Evolutionary conservation across 495 filamentous ascomycete species (phyloP), one percentile per base, ranked within the genome.

Genomic region (Aspergillus sparsus): DNA sequence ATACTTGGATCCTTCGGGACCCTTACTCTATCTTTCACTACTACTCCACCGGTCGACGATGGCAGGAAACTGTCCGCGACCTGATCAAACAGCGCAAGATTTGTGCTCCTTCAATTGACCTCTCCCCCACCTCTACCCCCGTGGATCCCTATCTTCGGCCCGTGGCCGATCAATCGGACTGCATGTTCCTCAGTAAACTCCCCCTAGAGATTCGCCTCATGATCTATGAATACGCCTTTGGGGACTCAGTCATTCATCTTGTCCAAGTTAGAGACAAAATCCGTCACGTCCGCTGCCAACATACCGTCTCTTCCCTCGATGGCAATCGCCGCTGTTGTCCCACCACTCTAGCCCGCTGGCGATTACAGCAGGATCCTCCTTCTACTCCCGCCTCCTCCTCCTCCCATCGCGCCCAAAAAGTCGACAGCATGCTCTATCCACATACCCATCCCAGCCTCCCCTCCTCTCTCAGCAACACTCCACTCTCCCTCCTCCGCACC

Each of bases 131-230:
- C 16, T 55, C 46, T 12, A 27, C 37, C 6, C 66, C 68, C 11
- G 49, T 67, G 55, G 51, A 69, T 39, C 57, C 60, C 18, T 61
- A 62, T 36, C 49, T 53, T 35, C 67, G 57, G 8, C 54, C 66
- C 16, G 64, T 70, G 16, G 35, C 65, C 42, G 33, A 66, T 2
- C 76, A 76, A 55, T 13, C 54, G 11, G 18, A 61, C 31, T 65
- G 66, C 34, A 21, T 39, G 8, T 62, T 78, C 47, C 57, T 78
- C 46, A 49, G 57, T 34, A 66, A 62, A 44, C 68, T 83, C 0
- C 84, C 84, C 2, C 66, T 74, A 7, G 84, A 87, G 67, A 74
- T 87, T 55, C 80, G 84, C 12, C 67, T 82, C 31, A 76, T 83
- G 54, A 85, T 85, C 39, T 85, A 82, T 68, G 65, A 68, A 13